phyloP scores from a whole-genome alignment of 441 rosid species.

The Euphorbia celastroides region DNA sequence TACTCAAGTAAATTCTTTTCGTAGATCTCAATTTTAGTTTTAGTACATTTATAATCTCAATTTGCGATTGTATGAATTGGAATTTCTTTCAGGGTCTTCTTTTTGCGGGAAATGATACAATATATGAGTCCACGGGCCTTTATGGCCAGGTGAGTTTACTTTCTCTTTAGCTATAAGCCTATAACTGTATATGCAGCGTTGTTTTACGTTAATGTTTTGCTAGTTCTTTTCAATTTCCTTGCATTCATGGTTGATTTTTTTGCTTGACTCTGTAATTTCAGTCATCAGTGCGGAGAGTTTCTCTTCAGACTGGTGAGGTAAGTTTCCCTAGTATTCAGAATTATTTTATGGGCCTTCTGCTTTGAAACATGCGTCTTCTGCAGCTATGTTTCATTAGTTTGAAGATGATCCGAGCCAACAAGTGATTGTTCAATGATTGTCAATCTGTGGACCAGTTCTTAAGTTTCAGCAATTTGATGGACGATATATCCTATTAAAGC shows the following conservation, averaged over 20 bases:
- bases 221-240: not conserved
- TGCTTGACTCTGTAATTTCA: conserved; percentile 26
- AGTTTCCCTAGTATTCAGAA: conserved; percentile 10
- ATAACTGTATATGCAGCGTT: not conserved
- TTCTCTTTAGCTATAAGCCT: conserved; percentile 7
- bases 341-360: not conserved
- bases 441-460: not conserved
- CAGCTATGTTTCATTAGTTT: not conserved
- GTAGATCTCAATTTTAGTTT: not conserved
- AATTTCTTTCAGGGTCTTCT: conserved; percentile 69
- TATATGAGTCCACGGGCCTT: conserved; percentile 87
- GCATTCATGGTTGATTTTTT: conserved; percentile 9
- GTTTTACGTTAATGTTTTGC: not conserved
- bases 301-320: conserved; percentile 80
- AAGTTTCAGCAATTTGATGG: not conserved
- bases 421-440: too few relatives aligned
- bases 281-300: conserved; percentile 89
- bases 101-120: conserved; percentile 59
- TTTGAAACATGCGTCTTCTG: not conserved
- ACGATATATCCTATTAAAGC: not conserved
- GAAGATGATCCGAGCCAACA: not conserved
- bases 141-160: conserved; percentile 39
- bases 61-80: not conserved
- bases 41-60: not conserved
- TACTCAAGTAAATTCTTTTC: conserved; percentile 56